phyloP scores from a whole-genome alignment of 768 basidiomycete species.

The Collybia mongolica region DNA sequence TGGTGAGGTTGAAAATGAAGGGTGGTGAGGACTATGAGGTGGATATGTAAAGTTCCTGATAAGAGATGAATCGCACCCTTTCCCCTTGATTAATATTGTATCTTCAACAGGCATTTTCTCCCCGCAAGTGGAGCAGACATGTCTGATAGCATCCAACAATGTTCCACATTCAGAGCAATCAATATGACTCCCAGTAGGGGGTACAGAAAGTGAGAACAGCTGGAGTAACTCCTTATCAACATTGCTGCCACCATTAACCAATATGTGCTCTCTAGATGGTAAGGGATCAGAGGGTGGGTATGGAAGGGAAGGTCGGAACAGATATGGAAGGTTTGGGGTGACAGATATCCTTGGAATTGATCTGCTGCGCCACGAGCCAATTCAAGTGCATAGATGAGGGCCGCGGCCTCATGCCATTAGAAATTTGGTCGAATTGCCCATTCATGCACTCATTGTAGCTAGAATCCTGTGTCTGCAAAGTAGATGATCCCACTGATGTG shows the following conservation, averaged over 20 bases:
- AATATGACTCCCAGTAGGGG: conserved; percentile 64
- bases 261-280: conserved; percentile 12
- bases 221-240: conserved; percentile 50
- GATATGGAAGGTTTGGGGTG: conserved; percentile 18
- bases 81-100: conserved; percentile 41
- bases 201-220: conserved; percentile 42
- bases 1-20: conserved; percentile 23
- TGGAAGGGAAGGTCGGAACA: conserved; percentile 22
- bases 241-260: neutral
- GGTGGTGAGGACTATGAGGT: conserved; percentile 29
- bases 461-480: conserved; percentile 51
- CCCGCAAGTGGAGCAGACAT: conserved; percentile 87
- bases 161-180: conserved; percentile 82
- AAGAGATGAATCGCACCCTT: conserved; percentile 37
- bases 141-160: conserved; percentile 78
- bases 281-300: conserved; percentile 27
- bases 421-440: conserved; percentile 20
- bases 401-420: conserved; percentile 34
- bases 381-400: conserved; percentile 66
- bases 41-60: conserved; percentile 25
- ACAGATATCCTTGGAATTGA: conserved; percentile 25
- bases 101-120: conserved; percentile 56
- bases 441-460: conserved; percentile 47
- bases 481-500: conserved; percentile 45
- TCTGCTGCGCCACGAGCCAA: conserved; percentile 62